phyloP scores from a whole-genome alignment of 140 eudicot genomes.

The Cichorium intybus region DNA sequence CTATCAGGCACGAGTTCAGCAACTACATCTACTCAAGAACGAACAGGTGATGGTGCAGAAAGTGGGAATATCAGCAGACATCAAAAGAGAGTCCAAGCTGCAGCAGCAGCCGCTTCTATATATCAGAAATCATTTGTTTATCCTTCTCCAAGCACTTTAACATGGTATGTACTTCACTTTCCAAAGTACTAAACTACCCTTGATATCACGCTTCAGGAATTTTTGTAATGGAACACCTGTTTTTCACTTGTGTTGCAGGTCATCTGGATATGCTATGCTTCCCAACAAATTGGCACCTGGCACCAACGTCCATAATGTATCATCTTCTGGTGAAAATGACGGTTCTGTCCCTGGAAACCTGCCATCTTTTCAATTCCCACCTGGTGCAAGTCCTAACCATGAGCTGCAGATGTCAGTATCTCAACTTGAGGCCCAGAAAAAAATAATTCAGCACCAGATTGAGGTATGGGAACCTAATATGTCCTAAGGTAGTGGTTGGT shows the following conservation, averaged over 20 bases:
- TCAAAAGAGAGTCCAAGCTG: slow-evolving; percentile 81
- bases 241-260: slow-evolving; percentile 40
- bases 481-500: neutral
- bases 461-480: slow-evolving; percentile 43
- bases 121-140: slow-evolving; percentile 84
- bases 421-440: slow-evolving; percentile 50
- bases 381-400: slow-evolving; percentile 24
- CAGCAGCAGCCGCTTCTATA: slow-evolving; percentile 82
- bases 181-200: neutral
- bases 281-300: slow-evolving; percentile 38
- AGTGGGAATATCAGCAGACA: slow-evolving; percentile 47
- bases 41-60: slow-evolving; percentile 39
- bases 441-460: slow-evolving; percentile 53
- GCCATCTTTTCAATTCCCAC: slow-evolving; percentile 35
- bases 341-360: slow-evolving; percentile 24
- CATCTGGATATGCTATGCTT: slow-evolving; percentile 53
- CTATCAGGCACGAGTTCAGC: slow-evolving; percentile 40
- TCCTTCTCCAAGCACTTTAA: slow-evolving; percentile 60
- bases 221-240: neutral
- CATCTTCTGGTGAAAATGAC: slow-evolving; percentile 30
- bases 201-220: neutral
- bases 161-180: slow-evolving; percentile 46
- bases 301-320: slow-evolving; percentile 19
- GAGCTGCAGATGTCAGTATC: slow-evolving; percentile 31
- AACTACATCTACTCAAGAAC: slow-evolving; percentile 44